Percentiles rank a stretch among this genome's conserved stretches.
Conservation (phyloP, 768 basidiomycete species). For the Hygrophoropsis aurantiaca region DNA sequence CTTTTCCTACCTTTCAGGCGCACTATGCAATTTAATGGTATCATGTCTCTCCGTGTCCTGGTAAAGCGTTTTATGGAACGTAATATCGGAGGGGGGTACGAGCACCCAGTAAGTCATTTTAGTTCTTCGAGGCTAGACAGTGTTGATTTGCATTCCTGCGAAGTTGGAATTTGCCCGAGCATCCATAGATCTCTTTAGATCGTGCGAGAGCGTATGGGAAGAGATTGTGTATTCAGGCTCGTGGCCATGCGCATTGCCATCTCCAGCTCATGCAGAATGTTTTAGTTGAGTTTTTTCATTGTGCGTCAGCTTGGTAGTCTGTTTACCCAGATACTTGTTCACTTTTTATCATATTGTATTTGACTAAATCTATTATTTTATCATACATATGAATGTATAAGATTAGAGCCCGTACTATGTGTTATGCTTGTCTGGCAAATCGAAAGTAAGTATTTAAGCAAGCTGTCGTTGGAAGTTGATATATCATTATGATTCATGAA, state of each 20-base stretch:
- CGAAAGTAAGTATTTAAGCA: too few species aligned
- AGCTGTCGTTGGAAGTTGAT: too few species aligned
- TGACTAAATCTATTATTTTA: not conserved
- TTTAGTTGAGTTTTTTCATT: slow-evolving; percentile 22
- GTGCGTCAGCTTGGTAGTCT: not conserved
- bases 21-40: slow-evolving; percentile 35
- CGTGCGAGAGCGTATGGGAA: slow-evolving; percentile 51
- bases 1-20: slow-evolving; percentile 51
- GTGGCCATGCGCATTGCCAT: slow-evolving; percentile 54
- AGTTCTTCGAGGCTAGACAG: not conserved
- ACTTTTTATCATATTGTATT: not conserved
- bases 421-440: too few species aligned
- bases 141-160: not conserved
- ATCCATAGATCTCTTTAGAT: slow-evolving; percentile 52
- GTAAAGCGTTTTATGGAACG: slow-evolving; percentile 46
- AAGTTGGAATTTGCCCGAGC: slow-evolving; percentile 52
- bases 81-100: slow-evolving; percentile 40
- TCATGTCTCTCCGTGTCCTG: slow-evolving; percentile 40
- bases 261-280: slow-evolving; percentile 31
- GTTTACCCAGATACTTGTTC: not conserved
- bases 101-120: slow-evolving; percentile 47
- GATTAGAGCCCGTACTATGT: too few species aligned
- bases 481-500: too few species aligned
- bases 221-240: slow-evolving; percentile 38
- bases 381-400: too few species aligned